Evolutionary conservation across 352 stramenopile genomes (phyloP).

Genomic region (Nothophytophthora sp.): DNA sequence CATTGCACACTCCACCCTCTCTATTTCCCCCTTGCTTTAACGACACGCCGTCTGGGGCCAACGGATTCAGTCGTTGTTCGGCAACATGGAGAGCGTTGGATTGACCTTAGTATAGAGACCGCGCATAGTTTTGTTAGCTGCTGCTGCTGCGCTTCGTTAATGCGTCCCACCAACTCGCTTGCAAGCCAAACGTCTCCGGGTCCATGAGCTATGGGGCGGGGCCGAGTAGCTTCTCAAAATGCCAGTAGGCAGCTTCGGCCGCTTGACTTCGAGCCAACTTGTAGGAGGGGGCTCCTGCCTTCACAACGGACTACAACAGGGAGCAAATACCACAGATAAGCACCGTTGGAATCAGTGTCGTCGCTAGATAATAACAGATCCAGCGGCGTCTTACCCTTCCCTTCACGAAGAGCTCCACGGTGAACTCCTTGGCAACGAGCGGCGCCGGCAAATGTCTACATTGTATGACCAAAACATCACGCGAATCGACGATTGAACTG

Average conservation of each 20-base stretch:
- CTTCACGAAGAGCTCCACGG: constrained; percentile 66
- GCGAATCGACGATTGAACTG: no score
- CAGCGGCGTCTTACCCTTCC: constrained; percentile 43
- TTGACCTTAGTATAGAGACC: no score
- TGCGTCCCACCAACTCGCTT: no score
- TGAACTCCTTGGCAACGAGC: constrained; percentile 41
- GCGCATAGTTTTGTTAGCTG: no score
- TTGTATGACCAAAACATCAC: neutral
- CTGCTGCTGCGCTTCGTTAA: neutral
- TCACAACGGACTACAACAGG: constrained; percentile 40
- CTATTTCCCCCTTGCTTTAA: no score
- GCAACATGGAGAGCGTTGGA: no score
- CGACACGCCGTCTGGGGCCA: no score
- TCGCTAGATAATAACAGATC: neutral
- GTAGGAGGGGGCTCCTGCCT: constrained; percentile 51
- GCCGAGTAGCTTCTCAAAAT: constrained; percentile 38
- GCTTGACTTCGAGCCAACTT: constrained; percentile 58
- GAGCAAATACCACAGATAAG: constrained; percentile 1
- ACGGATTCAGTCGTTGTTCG: no score
- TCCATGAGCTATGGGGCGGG: constrained; percentile 11
- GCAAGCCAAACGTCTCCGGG: no score
- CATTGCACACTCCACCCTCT: no score
- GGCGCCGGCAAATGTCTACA: constrained; percentile 59
- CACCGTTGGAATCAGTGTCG: neutral
- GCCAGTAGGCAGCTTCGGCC: constrained; percentile 50